Evolutionary conservation across 768 basidiomycete genomes (phyloP).

Genomic region (Collybia sordida): DNA sequence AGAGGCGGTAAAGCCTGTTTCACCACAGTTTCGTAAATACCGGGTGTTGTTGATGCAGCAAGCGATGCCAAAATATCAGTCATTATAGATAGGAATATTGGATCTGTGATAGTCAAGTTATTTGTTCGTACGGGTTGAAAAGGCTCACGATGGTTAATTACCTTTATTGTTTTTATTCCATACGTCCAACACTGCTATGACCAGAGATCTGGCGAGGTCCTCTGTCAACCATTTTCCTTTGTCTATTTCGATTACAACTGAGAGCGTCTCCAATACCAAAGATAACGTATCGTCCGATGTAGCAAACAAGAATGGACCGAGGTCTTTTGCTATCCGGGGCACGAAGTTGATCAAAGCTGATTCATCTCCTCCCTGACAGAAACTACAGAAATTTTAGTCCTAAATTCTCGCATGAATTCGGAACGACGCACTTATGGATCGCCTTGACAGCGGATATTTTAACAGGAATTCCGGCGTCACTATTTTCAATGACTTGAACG

Average conservation of each 20-base stretch:
- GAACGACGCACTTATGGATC: constrained; percentile 75
- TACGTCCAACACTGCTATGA: constrained; percentile 68
- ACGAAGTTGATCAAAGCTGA: constrained; percentile 63
- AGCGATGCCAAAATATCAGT: constrained; percentile 78
- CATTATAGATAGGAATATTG: constrained; percentile 83
- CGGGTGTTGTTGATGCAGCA: constrained; percentile 54
- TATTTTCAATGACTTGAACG: constrained; percentile 78
- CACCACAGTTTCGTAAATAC: constrained; percentile 72
- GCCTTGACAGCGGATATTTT: constrained; percentile 95
- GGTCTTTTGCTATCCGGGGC: constrained; percentile 71
- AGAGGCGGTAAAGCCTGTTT: constrained; percentile 73
- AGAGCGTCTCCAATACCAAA: constrained; percentile 83
- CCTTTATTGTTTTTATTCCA: constrained; percentile 91
- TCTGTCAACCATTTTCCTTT: constrained; percentile 70
- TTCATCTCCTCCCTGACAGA: constrained; percentile 65
- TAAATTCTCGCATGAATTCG: neutral
- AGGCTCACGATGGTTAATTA: constrained; percentile 18
- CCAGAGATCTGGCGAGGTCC: constrained; percentile 66
- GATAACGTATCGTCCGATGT: constrained; percentile 88
- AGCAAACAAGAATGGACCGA: constrained; percentile 79
- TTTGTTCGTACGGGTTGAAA: neutral
- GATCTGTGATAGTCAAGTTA: constrained; percentile 47
- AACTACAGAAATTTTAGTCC: constrained; percentile 40
- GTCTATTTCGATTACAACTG: constrained; percentile 74
- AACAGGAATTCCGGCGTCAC: constrained; percentile 74